These are phyloP conservation scores for Pleomassaria siparia DNA, from an alignment of 2,329 filamentous ascomycete genomes.

Conservation along the genomic window DNA sequence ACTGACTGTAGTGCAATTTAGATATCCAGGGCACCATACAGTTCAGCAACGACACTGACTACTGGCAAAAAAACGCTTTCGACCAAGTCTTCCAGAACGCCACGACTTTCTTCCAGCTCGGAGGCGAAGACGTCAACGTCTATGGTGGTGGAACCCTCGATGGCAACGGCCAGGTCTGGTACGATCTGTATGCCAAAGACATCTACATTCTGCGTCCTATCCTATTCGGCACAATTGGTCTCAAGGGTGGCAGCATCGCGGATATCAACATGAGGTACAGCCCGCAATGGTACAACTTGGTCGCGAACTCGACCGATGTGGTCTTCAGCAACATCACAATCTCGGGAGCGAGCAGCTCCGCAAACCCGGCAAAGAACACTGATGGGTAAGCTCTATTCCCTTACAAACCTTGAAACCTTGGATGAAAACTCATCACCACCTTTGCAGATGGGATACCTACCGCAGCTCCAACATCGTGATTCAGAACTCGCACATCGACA, in stretches of 20 bases:
- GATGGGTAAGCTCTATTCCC: slow-evolving; percentile 32
- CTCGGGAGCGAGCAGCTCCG: slow-evolving; percentile 55
- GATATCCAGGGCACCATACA: slow-evolving; percentile 62
- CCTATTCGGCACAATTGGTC: slow-evolving; percentile 58
- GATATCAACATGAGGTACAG: slow-evolving; percentile 64
- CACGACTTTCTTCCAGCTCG: slow-evolving; percentile 67
- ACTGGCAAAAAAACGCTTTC: slow-evolving; percentile 68
- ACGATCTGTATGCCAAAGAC: slow-evolving; percentile 61
- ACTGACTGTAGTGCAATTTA: slow-evolving; percentile 23
- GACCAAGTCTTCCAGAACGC: slow-evolving; percentile 66
- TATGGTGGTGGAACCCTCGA: slow-evolving; percentile 66
- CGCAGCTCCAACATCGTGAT: slow-evolving; percentile 57
- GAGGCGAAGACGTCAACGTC: slow-evolving; percentile 66
- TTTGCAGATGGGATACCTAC: slow-evolving; percentile 2
- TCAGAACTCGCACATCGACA: slow-evolving; percentile 65
- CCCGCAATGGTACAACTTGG: slow-evolving; percentile 64
- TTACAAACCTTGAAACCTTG: neutral
- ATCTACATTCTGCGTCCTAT: slow-evolving; percentile 61
- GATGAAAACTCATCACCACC: neutral
- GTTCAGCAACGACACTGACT: slow-evolving; percentile 68
- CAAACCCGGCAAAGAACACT: slow-evolving; percentile 60
- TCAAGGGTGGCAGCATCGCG: slow-evolving; percentile 60
- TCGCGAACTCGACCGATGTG: slow-evolving; percentile 66
- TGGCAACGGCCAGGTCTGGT: slow-evolving; percentile 67
- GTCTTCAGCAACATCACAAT: slow-evolving; percentile 66